Conservation (phyloP, 2,329 filamentous ascomycete species). For the Amesomyces nigricolor region DNA sequence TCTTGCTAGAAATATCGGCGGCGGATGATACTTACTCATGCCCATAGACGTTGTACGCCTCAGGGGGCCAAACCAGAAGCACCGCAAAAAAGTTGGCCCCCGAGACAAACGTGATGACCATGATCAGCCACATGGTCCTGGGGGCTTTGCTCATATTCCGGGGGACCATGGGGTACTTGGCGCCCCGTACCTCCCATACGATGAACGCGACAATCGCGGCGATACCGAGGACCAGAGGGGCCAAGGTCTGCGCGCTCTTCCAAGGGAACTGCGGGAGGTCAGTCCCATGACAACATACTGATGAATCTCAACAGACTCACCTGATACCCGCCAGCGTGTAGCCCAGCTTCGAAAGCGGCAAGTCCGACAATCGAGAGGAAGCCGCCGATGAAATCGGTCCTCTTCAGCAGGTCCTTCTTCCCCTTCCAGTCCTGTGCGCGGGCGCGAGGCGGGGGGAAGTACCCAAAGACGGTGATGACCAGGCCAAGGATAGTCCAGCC, state of each 20-base stretch:
- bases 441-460: constrained; percentile 46
- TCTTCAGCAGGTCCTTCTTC: constrained; percentile 36
- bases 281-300: background rate
- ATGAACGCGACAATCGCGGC: constrained; percentile 34
- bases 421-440: constrained; percentile 37
- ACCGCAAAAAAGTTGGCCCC: constrained; percentile 54
- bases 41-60: constrained; percentile 60
- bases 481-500: constrained; percentile 49
- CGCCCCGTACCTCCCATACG: constrained; percentile 34
- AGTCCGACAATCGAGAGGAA: constrained; percentile 45
- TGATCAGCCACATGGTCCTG: constrained; percentile 45
- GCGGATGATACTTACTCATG: constrained; percentile 40
- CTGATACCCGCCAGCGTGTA: constrained; percentile 37
- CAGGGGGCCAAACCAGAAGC: constrained; percentile 57
- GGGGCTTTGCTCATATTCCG: constrained; percentile 37
- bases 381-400: constrained; percentile 48
- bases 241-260: constrained; percentile 35
- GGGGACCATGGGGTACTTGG: constrained; percentile 41
- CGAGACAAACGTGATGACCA: constrained; percentile 54
- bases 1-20: background rate
- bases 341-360: constrained; percentile 45
- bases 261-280: constrained; percentile 31
- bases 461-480: constrained; percentile 45
- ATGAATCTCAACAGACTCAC: constrained; percentile 17
- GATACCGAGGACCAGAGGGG: constrained; percentile 37